Conservation (phyloP, 768 basidiomycete genomes). For the Phylloporus rhodoxanthus region DNA sequence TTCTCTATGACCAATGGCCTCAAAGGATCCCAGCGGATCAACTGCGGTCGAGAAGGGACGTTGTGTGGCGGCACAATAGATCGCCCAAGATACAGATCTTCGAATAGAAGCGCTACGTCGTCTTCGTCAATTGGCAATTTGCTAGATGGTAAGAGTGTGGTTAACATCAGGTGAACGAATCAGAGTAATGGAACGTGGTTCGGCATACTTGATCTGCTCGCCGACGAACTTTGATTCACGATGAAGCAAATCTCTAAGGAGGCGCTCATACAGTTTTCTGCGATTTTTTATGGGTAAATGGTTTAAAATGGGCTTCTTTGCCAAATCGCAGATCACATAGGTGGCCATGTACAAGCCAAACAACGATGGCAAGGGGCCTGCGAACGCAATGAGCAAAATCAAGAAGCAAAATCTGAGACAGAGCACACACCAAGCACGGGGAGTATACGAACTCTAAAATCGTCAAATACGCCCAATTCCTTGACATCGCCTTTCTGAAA, state of each 20-base stretch:
- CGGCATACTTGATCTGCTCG: conserved; percentile 51
- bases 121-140: conserved; percentile 76
- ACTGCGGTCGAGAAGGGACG: conserved; percentile 64
- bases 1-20: conserved; percentile 69
- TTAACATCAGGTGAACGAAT: not conserved
- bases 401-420: not conserved
- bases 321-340: conserved; percentile 81
- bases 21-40: conserved; percentile 76
- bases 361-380: conserved; percentile 69
- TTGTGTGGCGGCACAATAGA: conserved; percentile 73
- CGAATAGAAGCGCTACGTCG: conserved; percentile 79
- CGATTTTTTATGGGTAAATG: conserved; percentile 84
- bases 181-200: not conserved
- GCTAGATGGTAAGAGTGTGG: conserved; percentile 34
- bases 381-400: not conserved
- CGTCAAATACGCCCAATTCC: conserved; percentile 84
- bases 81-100: conserved; percentile 78
- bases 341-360: conserved; percentile 90
- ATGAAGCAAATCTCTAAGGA: conserved; percentile 69
- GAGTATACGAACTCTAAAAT: conserved; percentile 89
- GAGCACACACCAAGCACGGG: conserved; percentile 71
- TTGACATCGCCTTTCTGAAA: conserved; percentile 84
- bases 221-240: conserved; percentile 69
- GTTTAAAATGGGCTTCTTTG: conserved; percentile 75
- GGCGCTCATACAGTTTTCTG: conserved; percentile 73